Base-by-base conservation (phyloP, 108 stramenopile species). In the Cyclostephanos invisitatus region DNA sequence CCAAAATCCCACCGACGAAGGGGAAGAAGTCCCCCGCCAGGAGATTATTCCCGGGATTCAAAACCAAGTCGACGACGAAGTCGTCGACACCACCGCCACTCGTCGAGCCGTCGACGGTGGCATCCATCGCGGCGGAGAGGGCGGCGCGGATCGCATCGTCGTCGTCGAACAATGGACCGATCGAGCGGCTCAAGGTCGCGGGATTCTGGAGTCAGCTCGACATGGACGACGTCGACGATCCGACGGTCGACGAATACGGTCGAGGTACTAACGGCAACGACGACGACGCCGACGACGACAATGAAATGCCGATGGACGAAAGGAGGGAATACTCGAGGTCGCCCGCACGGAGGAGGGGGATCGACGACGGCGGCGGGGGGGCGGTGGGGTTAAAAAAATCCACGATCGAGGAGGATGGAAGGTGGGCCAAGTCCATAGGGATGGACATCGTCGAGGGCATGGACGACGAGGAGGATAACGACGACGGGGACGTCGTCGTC, bases 141-240 rank as follows among this genome's bases (percentile, higher is more conserved):
- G 42, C 66, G 28, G 35, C 40, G 40, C 40, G 11, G 0, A 11
- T 46, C 44, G 12, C 0, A 15, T 10, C 38, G 22, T 21, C 14
- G 11, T 15, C 32, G 21, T 17, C 35, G 66, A 29, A 7, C n/a
- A 21, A 10, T 6, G 2, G 27, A 32, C 32, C 14, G 22, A 10
- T 44, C 38, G 75, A 76, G 47, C 27, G 38, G 1, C 67, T 76
- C 12, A 76, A 76, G 67, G 75, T 76, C 15, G 75, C 75, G 15
- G 75, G 75, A 7, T 76, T 76, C 46, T 76, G 75, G 75, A 76
- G 78, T 79, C 78, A 79, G 32, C 50, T 79, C 10, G 78, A 79
- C 56, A 65, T 48, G 12, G 47, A 49, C 61, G 68, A 53, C 37
- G 44, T 53, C 37, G 62, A 61, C 25, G 54, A 67, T 32, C 32